Evolutionary conservation across 495 filamentous ascomycete species (phyloP).

Genomic region (Tuber borchii): DNA sequence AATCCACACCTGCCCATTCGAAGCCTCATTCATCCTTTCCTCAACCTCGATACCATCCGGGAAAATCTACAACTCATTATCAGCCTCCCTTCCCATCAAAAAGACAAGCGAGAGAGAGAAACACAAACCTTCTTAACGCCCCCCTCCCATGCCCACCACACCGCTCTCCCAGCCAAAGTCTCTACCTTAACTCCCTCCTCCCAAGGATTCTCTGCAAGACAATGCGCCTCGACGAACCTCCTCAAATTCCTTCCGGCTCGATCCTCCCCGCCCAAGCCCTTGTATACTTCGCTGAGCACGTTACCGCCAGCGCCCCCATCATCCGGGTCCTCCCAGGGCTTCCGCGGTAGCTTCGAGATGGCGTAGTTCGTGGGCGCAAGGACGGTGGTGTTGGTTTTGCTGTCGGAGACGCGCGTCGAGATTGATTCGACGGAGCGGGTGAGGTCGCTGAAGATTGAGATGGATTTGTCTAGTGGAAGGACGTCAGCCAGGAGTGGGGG

Average conservation of each 20-base stretch:
- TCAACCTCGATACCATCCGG: constrained; percentile 59
- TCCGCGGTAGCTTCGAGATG: constrained; percentile 70
- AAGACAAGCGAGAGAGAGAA: not conserved
- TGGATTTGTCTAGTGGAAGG: constrained; percentile 68
- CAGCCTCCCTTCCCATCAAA: not conserved
- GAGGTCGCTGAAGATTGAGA: constrained; percentile 84
- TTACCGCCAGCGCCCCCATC: constrained; percentile 69
- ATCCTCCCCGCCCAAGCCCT: constrained; percentile 69
- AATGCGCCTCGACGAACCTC: constrained; percentile 80
- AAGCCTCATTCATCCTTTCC: constrained; percentile 54
- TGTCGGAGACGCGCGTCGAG: constrained; percentile 62
- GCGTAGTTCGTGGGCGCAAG: constrained; percentile 80
- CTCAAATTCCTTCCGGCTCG: constrained; percentile 71
- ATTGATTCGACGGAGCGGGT: constrained; percentile 72
- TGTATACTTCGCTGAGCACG: constrained; percentile 57
- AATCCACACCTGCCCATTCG: constrained; percentile 65
- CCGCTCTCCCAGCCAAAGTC: constrained; percentile 61
- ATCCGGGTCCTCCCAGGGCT: constrained; percentile 86
- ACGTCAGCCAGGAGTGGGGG: constrained; percentile 67
- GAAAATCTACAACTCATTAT: constrained; percentile 50
- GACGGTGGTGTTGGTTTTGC: constrained; percentile 70
- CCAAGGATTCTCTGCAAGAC: constrained; percentile 75
- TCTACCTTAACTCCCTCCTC: constrained; percentile 62
- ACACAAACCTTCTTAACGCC: constrained; percentile 62
- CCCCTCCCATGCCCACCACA: constrained; percentile 76